A percentile compares a stretch with the other conserved stretches of the same genome.
Conservation (phyloP, 148 eudicot species). For the Silene uniflora region DNA sequence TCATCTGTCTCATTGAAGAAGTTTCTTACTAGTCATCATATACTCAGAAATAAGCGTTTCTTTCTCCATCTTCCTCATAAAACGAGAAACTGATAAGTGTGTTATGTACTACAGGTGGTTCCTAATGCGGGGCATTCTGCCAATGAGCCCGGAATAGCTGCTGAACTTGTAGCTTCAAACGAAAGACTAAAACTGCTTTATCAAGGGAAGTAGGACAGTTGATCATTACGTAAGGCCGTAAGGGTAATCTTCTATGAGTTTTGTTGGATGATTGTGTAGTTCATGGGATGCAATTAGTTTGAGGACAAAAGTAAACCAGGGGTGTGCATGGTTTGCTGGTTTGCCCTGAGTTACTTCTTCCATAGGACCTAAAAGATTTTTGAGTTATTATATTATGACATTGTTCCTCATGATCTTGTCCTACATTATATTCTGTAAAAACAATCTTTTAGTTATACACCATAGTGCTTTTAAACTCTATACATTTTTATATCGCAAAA, state of each 20-base stretch:
- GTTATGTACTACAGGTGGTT: slow-evolving; percentile 56
- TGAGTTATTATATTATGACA: no score
- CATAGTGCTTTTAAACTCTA: no score
- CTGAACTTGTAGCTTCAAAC: slow-evolving; percentile 89
- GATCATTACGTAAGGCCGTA: neutral
- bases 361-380: no score
- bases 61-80: neutral
- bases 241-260: neutral
- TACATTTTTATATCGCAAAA: no score
- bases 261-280: neutral
- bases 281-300: neutral
- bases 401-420: no score
- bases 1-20: neutral
- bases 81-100: neutral
- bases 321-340: no score
- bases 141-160: slow-evolving; percentile 75
- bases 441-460: neutral
- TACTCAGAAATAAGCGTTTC: neutral
- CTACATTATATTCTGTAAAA: neutral
- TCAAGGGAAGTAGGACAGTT: slow-evolving; percentile 32
- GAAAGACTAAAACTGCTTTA: slow-evolving; percentile 60
- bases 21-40: neutral
- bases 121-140: slow-evolving; percentile 93
- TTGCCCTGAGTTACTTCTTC: neutral
- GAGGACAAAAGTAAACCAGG: neutral